Percentiles rank a stretch among this genome's conserved stretches.
These are phyloP conservation scores for Mucor indicus DNA, from an alignment of 371 early-diverging fungal genomes.

Conservation along the genomic window DNA sequence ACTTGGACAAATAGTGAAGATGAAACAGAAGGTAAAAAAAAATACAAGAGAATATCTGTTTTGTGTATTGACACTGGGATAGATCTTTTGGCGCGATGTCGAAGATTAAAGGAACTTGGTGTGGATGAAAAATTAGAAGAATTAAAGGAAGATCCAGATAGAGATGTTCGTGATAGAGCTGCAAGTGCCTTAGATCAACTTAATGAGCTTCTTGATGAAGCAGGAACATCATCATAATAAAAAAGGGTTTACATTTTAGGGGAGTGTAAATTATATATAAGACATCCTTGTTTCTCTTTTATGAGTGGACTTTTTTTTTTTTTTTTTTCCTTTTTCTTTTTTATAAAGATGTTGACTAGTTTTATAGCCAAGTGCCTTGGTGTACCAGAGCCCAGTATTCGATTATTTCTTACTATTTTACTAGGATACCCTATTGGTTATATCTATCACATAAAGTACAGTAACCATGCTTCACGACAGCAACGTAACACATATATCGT, in stretches of 20 bases:
- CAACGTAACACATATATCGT: slow-evolving; percentile 52
- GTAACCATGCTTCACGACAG: slow-evolving; percentile 27
- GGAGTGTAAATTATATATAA: no score
- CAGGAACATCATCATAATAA: no score
- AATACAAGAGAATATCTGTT: not conserved
- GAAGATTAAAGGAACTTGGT: slow-evolving; percentile 46
- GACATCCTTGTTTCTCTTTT: no score
- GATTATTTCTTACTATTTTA: slow-evolving; percentile 46
- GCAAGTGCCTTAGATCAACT: slow-evolving; percentile 69
- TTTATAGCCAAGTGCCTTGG: no score
- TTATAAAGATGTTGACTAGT: no score
- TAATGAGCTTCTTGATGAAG: slow-evolving; percentile 2
- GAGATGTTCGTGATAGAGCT: slow-evolving; percentile 77
- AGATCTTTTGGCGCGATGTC: slow-evolving; percentile 22
- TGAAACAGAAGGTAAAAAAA: slow-evolving; percentile 35
- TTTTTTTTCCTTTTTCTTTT: no score
- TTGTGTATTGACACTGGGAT: not conserved
- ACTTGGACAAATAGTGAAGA: slow-evolving; percentile 71
- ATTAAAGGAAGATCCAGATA: slow-evolving; percentile 53
- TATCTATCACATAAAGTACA: slow-evolving; percentile 22
- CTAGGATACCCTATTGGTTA: slow-evolving; percentile 53
- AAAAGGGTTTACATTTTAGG: no score
- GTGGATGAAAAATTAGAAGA: slow-evolving; percentile 56
- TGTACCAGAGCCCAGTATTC: slow-evolving; percentile 52
- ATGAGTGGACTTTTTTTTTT: no score